Evolutionary conservation across 192 early-diverging fungal species (phyloP).

Genomic region (Mortierella alpina): DNA sequence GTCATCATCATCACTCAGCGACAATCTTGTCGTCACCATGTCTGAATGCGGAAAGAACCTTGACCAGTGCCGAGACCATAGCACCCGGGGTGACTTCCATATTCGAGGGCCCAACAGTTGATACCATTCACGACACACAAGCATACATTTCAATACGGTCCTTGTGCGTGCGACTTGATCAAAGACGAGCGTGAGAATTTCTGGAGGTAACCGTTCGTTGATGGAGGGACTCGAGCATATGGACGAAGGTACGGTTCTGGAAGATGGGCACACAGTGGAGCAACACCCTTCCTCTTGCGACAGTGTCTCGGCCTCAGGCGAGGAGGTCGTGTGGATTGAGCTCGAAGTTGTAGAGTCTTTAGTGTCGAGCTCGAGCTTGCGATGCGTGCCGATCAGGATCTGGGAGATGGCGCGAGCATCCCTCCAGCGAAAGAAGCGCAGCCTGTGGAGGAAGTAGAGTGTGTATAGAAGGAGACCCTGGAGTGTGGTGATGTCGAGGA

Average conservation of each 20-base stretch:
- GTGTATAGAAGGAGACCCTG: conserved; percentile 46
- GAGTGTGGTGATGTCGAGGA: conserved; percentile 31
- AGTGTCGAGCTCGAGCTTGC: background rate
- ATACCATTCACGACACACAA: conserved; percentile 42
- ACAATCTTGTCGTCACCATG: background rate
- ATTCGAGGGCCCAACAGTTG: conserved; percentile 23
- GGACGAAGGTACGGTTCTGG: background rate
- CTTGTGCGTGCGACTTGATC: conserved; percentile 8
- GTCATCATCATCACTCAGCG: too few species aligned
- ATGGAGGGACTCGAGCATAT: background rate
- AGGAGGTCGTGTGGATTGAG: background rate
- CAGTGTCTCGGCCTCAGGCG: background rate
- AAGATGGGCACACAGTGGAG: background rate
- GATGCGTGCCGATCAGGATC: background rate
- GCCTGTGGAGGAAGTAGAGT: conserved; percentile 29
- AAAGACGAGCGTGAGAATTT: conserved; percentile 32
- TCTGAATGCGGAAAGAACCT: conserved; percentile 23
- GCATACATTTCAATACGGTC: conserved; percentile 22
- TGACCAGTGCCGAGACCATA: conserved; percentile 50
- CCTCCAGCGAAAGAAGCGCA: conserved; percentile 29
- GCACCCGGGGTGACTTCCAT: conserved; percentile 37
- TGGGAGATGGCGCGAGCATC: background rate
- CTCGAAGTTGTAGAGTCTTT: background rate
- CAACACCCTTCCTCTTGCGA: background rate
- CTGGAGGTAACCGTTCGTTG: conserved; percentile 20